These are phyloP conservation scores for Periconia macrospinosa DNA, from an alignment of 2,329 filamentous ascomycete genomes.

Conservation along the genomic window DNA sequence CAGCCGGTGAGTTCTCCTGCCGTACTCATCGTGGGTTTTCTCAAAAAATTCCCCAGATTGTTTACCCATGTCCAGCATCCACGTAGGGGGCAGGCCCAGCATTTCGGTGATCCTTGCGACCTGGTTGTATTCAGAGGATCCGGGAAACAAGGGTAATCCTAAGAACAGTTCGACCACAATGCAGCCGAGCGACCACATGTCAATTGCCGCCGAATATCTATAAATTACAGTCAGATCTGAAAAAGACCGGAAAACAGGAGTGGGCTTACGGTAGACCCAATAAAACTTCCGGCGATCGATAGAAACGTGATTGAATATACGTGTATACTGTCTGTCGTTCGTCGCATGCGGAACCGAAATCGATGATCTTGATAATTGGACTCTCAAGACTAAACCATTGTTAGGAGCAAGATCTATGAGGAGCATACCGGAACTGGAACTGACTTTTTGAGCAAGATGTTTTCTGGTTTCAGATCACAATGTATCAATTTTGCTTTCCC, in stretches of 20 bases:
- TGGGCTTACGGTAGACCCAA: conserved; percentile 74
- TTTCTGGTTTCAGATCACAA: conserved; percentile 97
- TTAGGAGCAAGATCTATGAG: conserved; percentile 11
- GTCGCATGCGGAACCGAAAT: conserved; percentile 97
- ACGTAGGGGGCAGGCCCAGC: conserved; percentile 92
- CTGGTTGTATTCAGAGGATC: conserved; percentile 98
- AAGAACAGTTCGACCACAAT: conserved; percentile 98
- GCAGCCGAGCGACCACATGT: conserved; percentile 99
- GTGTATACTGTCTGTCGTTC: conserved; percentile 98
- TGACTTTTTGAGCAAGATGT: conserved; percentile 92
- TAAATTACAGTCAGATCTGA: neutral
- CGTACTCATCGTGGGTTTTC: conserved; percentile 88
- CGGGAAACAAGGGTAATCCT: conserved; percentile 90
- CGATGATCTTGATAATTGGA: conserved; percentile 99
- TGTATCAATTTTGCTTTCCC: conserved; percentile 98
- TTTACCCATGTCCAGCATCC: conserved; percentile 99
- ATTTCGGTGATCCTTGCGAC: conserved; percentile 97
- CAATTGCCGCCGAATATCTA: conserved; percentile 92
- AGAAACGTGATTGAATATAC: conserved; percentile 98
- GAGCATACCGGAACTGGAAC: conserved; percentile 21
- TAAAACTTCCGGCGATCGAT: conserved; percentile 92
- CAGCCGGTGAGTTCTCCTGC: conserved; percentile 83
- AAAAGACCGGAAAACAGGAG: neutral
- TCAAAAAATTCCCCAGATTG: conserved; percentile 98
- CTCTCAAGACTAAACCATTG: conserved; percentile 71